These are phyloP conservation scores for Yarrowia sp. DNA, from an alignment of 805 yeast species.

Conservation along the genomic window DNA sequence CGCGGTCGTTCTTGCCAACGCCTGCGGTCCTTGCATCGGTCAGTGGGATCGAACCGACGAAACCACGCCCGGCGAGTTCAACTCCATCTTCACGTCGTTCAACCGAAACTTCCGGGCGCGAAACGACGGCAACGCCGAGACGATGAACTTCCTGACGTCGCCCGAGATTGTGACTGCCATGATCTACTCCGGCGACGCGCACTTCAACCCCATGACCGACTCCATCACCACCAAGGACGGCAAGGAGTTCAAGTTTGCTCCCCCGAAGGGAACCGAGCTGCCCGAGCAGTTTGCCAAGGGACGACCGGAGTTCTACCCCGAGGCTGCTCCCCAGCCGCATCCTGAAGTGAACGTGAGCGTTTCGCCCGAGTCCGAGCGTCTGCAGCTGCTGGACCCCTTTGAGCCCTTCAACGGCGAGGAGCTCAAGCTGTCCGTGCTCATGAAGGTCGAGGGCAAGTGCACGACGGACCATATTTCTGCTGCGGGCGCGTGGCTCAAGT, in stretches of 20 bases:
- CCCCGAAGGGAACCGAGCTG: constrained; percentile 84
- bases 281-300: constrained; percentile 82
- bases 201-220: constrained; percentile 89
- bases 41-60: constrained; percentile 86
- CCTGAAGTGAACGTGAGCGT: constrained; percentile 61
- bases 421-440: constrained; percentile 65
- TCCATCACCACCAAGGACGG: constrained; percentile 67
- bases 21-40: constrained; percentile 99
- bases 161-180: constrained; percentile 97
- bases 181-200: constrained; percentile 90
- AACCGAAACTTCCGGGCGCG: constrained; percentile 97
- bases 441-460: constrained; percentile 97
- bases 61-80: constrained; percentile 52
- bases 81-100: constrained; percentile 94
- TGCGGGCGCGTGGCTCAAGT: constrained; percentile 98
- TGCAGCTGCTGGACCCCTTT: constrained; percentile 88
- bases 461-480: constrained; percentile 98
- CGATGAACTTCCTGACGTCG: constrained; percentile 97
- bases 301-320: constrained; percentile 73
- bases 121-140: constrained; percentile 96
- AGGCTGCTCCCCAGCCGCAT: constrained; percentile 59
- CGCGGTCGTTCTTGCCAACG: constrained; percentile 90
- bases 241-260: constrained; percentile 67
- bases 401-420: constrained; percentile 84
- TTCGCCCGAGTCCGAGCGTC: constrained; percentile 86